Base-by-base conservation (phyloP, 2,329 filamentous ascomycete genomes). In the Diplocarpon mali region DNA sequence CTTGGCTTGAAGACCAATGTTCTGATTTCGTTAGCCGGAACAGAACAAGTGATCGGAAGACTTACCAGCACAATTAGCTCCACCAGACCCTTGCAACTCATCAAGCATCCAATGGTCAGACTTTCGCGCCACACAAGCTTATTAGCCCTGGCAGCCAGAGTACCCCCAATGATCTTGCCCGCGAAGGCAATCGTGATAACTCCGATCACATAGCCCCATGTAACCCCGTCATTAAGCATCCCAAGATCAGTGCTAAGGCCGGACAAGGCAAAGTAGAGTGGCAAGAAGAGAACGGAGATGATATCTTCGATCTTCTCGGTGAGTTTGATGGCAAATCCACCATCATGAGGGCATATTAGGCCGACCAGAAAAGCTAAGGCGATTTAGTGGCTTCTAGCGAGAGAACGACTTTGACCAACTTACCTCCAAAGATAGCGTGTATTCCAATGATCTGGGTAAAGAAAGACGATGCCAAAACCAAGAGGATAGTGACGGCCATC, bases 51-150 rank as follows among this genome's bases (percentile, higher is more conserved):
- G 11, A 12, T n/a, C 2, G 16, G 16, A 29, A n/a, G 11, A 57
- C 78, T 66, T 70, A 89, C 85, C 63, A 94, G 64, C n/a, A 95
- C 89, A 62, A 96, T 95, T 42, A 96, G 69, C 63, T 95, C 89
- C 0, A 95, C 89, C 9, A 96, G 71, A 57, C 90, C 90, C 64
- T 96, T 96, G 65, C 90, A 96, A 65, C 86, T 94, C 90, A 96
- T 96, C 57, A 95, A 66, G 13, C 82, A 78, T 12, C 90, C 90
- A 53, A 96, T 92, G 1, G 86, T 78, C 28, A 93, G 76, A 46
- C 84, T 89, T 62, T 96, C 90, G 47, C 89, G 76, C 90, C 90
- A 96, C 1, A 93, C 73, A 40, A 95, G 69, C 20, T 83, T 87
- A 56, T 78, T 85, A 2, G 78, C 59, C 30, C 78, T 76, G 0